A percentile compares a stretch with the other conserved stretches of the same genome.
Evolutionary conservation across 2,329 filamentous ascomycete species (phyloP).

Genomic region (Venturiaceae sp.): DNA sequence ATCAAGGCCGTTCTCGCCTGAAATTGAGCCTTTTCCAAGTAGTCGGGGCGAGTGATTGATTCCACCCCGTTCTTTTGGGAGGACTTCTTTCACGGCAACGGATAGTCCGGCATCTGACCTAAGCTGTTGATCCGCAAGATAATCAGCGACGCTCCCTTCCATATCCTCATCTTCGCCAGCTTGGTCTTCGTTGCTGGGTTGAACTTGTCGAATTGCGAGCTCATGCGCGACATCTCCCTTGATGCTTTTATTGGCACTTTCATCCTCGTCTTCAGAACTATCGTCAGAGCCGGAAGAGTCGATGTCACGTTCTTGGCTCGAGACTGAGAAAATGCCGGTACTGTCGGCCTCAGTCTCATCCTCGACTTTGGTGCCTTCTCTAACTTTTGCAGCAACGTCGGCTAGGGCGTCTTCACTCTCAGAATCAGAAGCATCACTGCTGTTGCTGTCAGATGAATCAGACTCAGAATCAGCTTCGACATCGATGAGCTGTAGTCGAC

Average conservation of each 20-base stretch:
- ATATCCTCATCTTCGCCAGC: background rate
- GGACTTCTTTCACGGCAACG: too few relatives aligned
- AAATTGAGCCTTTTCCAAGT: too few relatives aligned
- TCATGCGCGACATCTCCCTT: too few relatives aligned
- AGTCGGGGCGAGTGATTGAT: too few relatives aligned
- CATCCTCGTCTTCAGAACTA: background rate
- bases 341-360: background rate
- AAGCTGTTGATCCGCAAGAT: background rate
- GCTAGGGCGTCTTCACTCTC: background rate
- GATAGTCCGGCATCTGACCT: background rate
- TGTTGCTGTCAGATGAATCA: background rate
- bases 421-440: background rate
- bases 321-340: background rate
- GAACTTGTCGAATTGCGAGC: too few relatives aligned
- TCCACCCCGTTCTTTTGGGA: too few relatives aligned
- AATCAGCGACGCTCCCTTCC: background rate
- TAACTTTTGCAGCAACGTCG: background rate
- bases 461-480: background rate
- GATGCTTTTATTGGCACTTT: too few relatives aligned
- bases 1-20: too few relatives aligned
- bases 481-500: too few relatives aligned
- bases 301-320: background rate
- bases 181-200: too few relatives aligned
- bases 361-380: background rate
- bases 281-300: background rate